Evolutionary conservation across 306 rosid genomes (phyloP).

Genomic region (Cicer chorassanicum): DNA sequence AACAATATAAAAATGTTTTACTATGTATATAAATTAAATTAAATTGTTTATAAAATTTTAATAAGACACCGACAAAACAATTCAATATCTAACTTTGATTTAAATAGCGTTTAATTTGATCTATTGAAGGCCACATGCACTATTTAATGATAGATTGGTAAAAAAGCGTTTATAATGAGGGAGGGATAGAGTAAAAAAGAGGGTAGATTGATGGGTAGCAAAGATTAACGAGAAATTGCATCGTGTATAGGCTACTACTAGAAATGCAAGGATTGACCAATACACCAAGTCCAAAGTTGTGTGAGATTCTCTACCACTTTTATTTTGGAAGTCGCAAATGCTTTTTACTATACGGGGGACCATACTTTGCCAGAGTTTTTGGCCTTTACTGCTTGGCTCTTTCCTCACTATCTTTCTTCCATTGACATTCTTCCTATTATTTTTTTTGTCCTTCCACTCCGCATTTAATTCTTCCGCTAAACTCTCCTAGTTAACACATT

Average conservation of each 20-base stretch:
- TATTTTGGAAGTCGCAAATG: slow-evolving; percentile 45
- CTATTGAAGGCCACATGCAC: no score
- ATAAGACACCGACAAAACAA: no score
- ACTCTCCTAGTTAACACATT: not conserved
- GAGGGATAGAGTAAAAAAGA: no score
- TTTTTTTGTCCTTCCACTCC: slow-evolving; percentile 12
- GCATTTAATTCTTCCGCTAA: slow-evolving; percentile 14
- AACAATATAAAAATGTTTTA: no score
- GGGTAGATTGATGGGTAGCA: not conserved
- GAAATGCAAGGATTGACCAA: slow-evolving; percentile 41
- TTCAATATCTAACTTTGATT: no score
- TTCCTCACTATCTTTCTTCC: slow-evolving; percentile 19
- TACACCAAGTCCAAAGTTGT: slow-evolving; percentile 33
- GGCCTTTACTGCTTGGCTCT: slow-evolving; percentile 46
- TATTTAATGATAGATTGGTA: no score
- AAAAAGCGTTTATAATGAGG: no score
- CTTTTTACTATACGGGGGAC: not conserved
- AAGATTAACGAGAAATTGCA: slow-evolving; percentile 8
- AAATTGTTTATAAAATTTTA: no score
- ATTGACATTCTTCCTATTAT: slow-evolving; percentile 43
- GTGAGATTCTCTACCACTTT: slow-evolving; percentile 49
- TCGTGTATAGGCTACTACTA: slow-evolving; percentile 27
- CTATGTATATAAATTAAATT: no score
- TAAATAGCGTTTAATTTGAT: no score
- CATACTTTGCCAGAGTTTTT: slow-evolving; percentile 28